These are phyloP conservation scores for Rutstroemia sydowiana DNA, from an alignment of 2,329 filamentous ascomycete genomes.

Conservation along the genomic window DNA sequence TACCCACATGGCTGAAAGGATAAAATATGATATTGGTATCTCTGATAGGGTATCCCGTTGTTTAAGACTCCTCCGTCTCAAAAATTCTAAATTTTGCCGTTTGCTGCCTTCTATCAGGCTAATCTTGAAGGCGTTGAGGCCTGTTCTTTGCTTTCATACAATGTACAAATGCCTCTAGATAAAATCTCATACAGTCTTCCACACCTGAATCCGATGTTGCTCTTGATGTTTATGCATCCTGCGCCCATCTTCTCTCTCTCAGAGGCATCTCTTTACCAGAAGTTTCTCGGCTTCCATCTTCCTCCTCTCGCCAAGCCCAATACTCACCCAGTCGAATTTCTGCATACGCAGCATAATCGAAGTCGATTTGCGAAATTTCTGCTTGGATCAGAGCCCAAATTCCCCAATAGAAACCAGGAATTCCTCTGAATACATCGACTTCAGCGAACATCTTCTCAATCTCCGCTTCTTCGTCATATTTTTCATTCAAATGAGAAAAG, in stretches of 20 bases:
- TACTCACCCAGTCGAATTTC: conserved; percentile 83
- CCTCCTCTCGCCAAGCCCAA: conserved; percentile 80
- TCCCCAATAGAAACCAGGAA: conserved; percentile 87
- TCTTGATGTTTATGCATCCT: conserved; percentile 19
- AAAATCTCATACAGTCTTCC: background rate
- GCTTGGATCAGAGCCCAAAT: conserved; percentile 96
- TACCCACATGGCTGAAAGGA: no score
- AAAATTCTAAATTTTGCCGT: background rate
- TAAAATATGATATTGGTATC: background rate
- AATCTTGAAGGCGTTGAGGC: conserved; percentile 18
- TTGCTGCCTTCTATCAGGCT: background rate
- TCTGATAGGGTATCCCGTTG: background rate
- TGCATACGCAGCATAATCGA: conserved; percentile 90
- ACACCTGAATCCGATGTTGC: background rate
- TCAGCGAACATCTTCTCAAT: conserved; percentile 65
- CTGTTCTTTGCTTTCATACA: background rate
- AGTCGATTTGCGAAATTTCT: conserved; percentile 89
- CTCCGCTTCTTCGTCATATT: conserved; percentile 50
- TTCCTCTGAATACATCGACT: conserved; percentile 79
- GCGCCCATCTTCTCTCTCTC: conserved; percentile 69
- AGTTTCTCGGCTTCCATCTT: conserved; percentile 51
- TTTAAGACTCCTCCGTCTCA: background rate
- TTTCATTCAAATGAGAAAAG: conserved; percentile 43
- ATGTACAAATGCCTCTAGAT: conserved; percentile 8
- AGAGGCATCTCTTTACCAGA: conserved; percentile 56